phyloP scores from a whole-genome alignment of 2,329 filamentous ascomycete genomes.

The Ilyonectria mors-panacis region DNA sequence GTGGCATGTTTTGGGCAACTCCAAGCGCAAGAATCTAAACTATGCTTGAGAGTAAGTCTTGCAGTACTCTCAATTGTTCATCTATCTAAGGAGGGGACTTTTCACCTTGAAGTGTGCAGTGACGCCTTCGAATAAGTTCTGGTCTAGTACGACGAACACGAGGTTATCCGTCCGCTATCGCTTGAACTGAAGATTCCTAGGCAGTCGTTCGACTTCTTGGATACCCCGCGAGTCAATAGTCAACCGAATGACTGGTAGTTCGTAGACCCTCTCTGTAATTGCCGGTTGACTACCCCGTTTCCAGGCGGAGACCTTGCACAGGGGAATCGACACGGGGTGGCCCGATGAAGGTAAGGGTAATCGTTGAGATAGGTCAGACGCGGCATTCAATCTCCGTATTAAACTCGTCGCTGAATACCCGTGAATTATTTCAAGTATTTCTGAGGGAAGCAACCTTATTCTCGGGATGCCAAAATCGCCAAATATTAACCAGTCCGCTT shows the following conservation, averaged over 20 bases:
- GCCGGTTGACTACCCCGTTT: constrained; percentile 18
- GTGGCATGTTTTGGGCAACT: constrained; percentile 18
- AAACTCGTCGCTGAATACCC: constrained; percentile 16
- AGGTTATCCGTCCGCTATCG: constrained; percentile 22
- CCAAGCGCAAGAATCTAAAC: constrained; percentile 27
- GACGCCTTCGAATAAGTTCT: not conserved
- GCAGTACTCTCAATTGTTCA: not conserved
- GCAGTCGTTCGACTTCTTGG: constrained; percentile 25
- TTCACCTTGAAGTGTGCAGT: constrained; percentile 31
- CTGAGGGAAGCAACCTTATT: constrained; percentile 25
- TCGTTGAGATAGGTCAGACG: not conserved
- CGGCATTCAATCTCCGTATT: constrained; percentile 27
- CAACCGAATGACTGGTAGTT: constrained; percentile 23
- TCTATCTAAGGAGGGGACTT: not conserved
- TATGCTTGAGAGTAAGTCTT: constrained; percentile 1
- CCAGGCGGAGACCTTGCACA: constrained; percentile 20
- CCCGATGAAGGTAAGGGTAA: constrained; percentile 6
- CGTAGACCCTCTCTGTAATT: constrained; percentile 4
- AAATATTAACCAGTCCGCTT: constrained; percentile 12
- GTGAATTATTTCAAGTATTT: constrained; percentile 25
- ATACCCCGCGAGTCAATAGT: constrained; percentile 36
- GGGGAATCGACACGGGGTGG: constrained; percentile 25
- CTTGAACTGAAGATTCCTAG: constrained; percentile 13
- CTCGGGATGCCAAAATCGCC: not conserved
- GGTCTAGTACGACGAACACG: constrained; percentile 20